Percentiles rank a stretch among this genome's conserved stretches.
phyloP scores from a whole-genome alignment of 2,329 filamentous ascomycete species.

The Venturia nashicola region DNA sequence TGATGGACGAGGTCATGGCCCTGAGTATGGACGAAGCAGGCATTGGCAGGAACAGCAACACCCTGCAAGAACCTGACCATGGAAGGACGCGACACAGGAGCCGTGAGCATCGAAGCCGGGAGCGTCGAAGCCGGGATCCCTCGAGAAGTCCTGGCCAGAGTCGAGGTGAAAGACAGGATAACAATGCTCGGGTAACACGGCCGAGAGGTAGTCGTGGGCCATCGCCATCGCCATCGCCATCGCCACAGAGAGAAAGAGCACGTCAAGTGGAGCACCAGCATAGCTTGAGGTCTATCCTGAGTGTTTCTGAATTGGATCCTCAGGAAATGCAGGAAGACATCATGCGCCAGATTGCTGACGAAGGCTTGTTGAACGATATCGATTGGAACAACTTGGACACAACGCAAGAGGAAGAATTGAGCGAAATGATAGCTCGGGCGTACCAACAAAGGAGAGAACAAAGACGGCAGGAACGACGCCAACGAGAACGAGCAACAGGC shows the following conservation, averaged over 20 bases:
- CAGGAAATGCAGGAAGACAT: conserved; percentile 79
- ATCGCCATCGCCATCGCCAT: not conserved
- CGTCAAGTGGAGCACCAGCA: conserved; percentile 78
- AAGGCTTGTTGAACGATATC: conserved; percentile 76
- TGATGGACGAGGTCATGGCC: conserved; percentile 60
- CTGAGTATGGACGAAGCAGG: conserved; percentile 60
- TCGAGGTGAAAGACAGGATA: conserved; percentile 24
- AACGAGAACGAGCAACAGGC: not conserved
- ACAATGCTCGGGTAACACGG: conserved; percentile 12
- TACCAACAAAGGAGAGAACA: conserved; percentile 66
- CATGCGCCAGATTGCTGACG: conserved; percentile 74
- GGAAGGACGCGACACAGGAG: conserved; percentile 20
- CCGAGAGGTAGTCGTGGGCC: conserved; percentile 14
- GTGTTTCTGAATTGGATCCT: conserved; percentile 63
- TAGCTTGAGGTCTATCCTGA: conserved; percentile 74
- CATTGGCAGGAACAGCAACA: conserved; percentile 23
- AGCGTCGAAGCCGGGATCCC: not conserved
- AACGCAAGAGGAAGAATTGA: conserved; percentile 77
- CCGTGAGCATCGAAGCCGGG: conserved; percentile 7
- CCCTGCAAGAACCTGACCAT: conserved; percentile 1
- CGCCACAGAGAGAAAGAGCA: not conserved
- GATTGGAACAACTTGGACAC: conserved; percentile 80
- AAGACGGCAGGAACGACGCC: conserved; percentile 18
- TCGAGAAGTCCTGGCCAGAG: conserved; percentile 15
- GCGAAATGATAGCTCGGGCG: conserved; percentile 78